Conservation (phyloP, 2,329 filamentous ascomycete species). For the Stachybotrys chlorohalonatus region DNA sequence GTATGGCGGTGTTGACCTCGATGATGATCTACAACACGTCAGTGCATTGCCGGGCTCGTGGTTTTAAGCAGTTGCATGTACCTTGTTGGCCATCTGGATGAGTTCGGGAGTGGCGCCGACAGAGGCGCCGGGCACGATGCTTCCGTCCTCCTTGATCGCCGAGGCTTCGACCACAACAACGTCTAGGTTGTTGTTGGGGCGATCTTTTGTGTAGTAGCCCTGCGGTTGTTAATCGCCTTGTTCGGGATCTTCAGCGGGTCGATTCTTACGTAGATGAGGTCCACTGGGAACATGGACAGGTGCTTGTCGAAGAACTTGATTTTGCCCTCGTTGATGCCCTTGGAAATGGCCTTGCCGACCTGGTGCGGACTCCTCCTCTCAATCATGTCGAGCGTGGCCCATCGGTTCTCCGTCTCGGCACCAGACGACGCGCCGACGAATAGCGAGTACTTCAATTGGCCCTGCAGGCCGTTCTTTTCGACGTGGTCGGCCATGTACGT, state of each 20-base stretch:
- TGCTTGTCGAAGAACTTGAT: slow-evolving; percentile 95
- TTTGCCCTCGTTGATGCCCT: slow-evolving; percentile 79
- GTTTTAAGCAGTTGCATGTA: slow-evolving; percentile 13
- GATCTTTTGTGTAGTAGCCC: slow-evolving; percentile 78
- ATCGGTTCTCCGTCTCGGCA: slow-evolving; percentile 84
- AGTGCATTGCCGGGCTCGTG: not conserved
- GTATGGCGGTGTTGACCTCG: slow-evolving; percentile 81
- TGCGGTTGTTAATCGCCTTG: slow-evolving; percentile 17
- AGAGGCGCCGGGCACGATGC: slow-evolving; percentile 78
- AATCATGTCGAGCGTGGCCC: slow-evolving; percentile 87
- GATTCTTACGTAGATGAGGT: slow-evolving; percentile 62
- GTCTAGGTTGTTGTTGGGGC: slow-evolving; percentile 64
- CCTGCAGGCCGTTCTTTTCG: slow-evolving; percentile 76
- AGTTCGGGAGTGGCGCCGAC: slow-evolving; percentile 81
- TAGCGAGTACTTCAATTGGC: slow-evolving; percentile 74
- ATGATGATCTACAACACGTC: slow-evolving; percentile 56
- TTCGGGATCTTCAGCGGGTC: slow-evolving; percentile 2
- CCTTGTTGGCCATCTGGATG: slow-evolving; percentile 84
- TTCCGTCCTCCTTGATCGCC: slow-evolving; percentile 80
- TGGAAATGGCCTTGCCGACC: slow-evolving; percentile 82
- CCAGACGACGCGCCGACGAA: slow-evolving; percentile 88
- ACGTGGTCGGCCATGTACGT: slow-evolving; percentile 81
- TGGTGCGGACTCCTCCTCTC: slow-evolving; percentile 77
- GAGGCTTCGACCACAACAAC: slow-evolving; percentile 80
- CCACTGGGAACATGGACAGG: slow-evolving; percentile 82